A percentile compares a stretch with the other conserved stretches of the same genome.
Evolutionary conservation across 768 basidiomycete species (phyloP).

Genomic region (Rhizopogon vinicolor): DNA sequence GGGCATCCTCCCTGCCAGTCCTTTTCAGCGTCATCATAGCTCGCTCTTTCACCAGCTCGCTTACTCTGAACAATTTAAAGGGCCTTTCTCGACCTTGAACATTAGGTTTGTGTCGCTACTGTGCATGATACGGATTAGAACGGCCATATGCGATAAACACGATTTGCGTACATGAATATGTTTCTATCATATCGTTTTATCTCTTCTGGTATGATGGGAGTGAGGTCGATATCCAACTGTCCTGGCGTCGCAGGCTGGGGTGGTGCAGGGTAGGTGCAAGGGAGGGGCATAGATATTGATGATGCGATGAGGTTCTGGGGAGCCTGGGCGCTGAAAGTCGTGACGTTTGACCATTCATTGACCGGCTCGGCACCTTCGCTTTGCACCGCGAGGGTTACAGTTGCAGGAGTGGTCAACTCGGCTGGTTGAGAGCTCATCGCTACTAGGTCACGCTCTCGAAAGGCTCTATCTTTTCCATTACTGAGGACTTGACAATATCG

Average conservation of each 20-base stretch:
- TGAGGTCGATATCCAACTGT: background rate
- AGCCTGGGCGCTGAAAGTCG: background rate
- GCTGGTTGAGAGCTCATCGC: background rate
- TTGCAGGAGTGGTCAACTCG: background rate
- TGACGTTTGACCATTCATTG: background rate
- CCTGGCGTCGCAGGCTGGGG: background rate
- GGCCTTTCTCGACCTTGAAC: background rate
- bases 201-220: background rate
- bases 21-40: background rate
- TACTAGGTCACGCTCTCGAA: background rate
- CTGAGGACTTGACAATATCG: background rate
- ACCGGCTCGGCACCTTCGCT: too few relatives aligned
- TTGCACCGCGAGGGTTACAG: background rate
- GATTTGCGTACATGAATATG: background rate
- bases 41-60: background rate
- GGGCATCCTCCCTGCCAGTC: background rate
- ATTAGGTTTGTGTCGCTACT: background rate
- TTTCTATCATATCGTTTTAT: background rate
- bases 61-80: background rate
- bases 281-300: background rate
- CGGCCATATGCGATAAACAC: background rate
- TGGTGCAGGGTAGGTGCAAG: background rate
- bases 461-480: background rate
- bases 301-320: background rate
- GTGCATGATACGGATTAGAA: background rate